Evolutionary conservation across 106 monocot genomes (phyloP).

Genomic region (Dendrobium chrysotoxum): DNA sequence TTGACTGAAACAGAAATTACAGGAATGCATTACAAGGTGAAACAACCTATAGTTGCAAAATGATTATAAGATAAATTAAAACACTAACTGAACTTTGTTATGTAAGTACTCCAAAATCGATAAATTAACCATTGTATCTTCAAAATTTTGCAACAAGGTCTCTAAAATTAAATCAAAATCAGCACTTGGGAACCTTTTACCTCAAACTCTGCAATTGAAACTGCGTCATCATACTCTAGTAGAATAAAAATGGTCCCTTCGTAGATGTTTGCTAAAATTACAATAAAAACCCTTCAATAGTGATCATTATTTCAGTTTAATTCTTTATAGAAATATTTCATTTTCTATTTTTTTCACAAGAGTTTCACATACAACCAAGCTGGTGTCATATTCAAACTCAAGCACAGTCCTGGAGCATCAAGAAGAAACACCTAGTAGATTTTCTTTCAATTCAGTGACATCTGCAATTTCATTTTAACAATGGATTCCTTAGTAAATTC

Average conservation of each 20-base stretch:
- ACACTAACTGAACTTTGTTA: background rate
- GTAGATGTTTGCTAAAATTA: background rate
- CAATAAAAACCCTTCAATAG: background rate
- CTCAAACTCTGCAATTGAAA: background rate
- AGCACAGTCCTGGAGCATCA: background rate
- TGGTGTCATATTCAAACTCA: background rate
- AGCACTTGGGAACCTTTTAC: background rate
- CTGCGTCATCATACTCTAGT: background rate
- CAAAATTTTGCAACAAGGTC: background rate
- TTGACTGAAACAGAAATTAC: conserved; percentile 49
- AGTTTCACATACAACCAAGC: background rate
- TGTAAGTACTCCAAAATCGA: background rate
- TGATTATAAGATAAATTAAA: background rate
- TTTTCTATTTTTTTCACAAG: background rate
- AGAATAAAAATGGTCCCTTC: background rate
- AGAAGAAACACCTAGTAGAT: background rate
- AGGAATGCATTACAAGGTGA: background rate
- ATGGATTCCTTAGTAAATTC: background rate
- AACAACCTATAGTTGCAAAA: background rate
- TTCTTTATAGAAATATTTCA: background rate
- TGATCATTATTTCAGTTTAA: background rate
- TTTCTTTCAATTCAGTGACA: background rate
- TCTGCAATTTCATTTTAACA: background rate
- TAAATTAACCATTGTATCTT: background rate
- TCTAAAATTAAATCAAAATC: background rate